A percentile compares a stretch with the other conserved stretches of the same genome.
These are phyloP conservation scores for Gnaphalium uliginosum DNA, from an alignment of 129 eudicot genomes.

Conservation along the genomic window DNA sequence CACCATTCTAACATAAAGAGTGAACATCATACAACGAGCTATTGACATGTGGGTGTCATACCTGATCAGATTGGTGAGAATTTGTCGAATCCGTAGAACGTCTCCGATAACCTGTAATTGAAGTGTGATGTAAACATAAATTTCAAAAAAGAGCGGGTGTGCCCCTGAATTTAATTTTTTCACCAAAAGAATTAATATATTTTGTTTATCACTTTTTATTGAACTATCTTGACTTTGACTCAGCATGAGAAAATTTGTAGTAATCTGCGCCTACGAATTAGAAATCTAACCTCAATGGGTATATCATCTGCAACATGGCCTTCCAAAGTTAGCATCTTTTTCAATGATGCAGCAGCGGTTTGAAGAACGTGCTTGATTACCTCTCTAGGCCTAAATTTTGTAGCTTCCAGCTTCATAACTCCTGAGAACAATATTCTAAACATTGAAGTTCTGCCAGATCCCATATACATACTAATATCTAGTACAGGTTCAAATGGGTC, in stretches of 20 bases:
- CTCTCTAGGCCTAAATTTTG: slow-evolving; percentile 95
- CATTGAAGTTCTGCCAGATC: not conserved
- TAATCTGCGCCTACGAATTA: not conserved
- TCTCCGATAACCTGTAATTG: slow-evolving; percentile 87
- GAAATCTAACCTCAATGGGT: slow-evolving; percentile 69
- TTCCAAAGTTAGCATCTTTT: slow-evolving; percentile 75
- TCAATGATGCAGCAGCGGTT: slow-evolving; percentile 90
- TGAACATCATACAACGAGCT: not conserved
- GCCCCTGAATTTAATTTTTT: not conserved
- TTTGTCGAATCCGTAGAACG: slow-evolving; percentile 89
- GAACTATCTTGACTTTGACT: not conserved
- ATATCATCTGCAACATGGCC: slow-evolving; percentile 81
- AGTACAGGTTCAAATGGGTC: not conserved
- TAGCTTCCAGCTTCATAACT: slow-evolving; percentile 93
- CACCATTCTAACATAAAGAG: not conserved
- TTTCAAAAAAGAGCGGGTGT: not conserved
- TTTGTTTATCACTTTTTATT: not conserved
- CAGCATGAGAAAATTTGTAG: not conserved
- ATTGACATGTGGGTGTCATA: slow-evolving; percentile 26
- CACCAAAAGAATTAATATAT: not conserved
- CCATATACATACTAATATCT: not conserved
- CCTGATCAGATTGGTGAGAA: slow-evolving; percentile 95
- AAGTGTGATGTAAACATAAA: slow-evolving; percentile 10
- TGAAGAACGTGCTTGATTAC: slow-evolving; percentile 96
- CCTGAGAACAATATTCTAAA: slow-evolving; percentile 42